Evolutionary conservation across 2,329 filamentous ascomycete genomes (phyloP), one percentile per base, ranked within the genome.

Genomic region (Alternaria gaisen): DNA sequence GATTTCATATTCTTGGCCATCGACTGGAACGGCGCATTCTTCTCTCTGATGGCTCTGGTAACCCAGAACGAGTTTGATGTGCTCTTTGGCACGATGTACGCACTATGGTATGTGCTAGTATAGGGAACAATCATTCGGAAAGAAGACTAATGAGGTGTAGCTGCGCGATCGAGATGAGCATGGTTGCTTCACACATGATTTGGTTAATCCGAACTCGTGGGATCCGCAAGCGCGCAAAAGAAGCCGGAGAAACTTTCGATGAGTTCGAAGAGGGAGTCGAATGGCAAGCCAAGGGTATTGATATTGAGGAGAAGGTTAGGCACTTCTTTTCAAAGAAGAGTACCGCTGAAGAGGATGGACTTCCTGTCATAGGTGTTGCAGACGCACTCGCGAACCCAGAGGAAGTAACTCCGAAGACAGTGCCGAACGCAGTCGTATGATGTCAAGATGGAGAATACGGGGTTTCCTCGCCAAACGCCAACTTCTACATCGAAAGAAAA

Each of bases 11-110:
- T 90, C 65, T 70, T 89, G 5, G 71, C 77, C 0, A 85, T 88
- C 66, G 87, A 90, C 68, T 87, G 83, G 65, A 69, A 81, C 2
- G 87, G 87, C 0, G 87, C 86, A 0, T 81, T 89, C 53, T 88
- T 89, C 72, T 88, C 86, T 0, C 80, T 89, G 14, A 82, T 89
- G 79, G 84, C 86, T 0, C 74, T 88, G 5, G 86, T 84, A 40
- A 85, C 83, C 0, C 86, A 89, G 65, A 81, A 83, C 11, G 82
- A 81, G 1, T 88, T 89, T 66, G 87, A 89, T 64, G 74, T 86
- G 3, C 72, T 89, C 0, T 87, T 86, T 8, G 86, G 86, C 0
- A 80, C 85, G 0, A 74, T 87, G 65, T 89, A 88, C 70, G 84
- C 87, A 47, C 69, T 86, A 7, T 86, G 85, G 65, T 70, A 56